phyloP scores from a whole-genome alignment of 768 basidiomycete genomes.

The Gautieria morchelliformis region DNA sequence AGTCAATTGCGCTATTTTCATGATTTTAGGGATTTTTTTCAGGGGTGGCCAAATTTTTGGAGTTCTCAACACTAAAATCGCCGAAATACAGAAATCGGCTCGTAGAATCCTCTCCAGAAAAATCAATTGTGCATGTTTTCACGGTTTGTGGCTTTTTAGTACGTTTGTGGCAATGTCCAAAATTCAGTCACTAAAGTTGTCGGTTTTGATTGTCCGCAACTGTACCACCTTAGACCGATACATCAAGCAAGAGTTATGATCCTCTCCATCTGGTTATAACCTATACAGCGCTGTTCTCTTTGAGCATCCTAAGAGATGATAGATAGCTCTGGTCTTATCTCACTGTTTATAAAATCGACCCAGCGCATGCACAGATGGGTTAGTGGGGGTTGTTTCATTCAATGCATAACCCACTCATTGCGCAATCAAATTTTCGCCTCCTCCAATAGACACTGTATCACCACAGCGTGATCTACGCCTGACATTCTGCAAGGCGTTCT shows the following conservation, averaged over 20 bases:
- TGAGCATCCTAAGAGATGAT: conserved; percentile 89
- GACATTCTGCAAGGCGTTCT: conserved; percentile 80
- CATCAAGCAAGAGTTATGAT: conserved; percentile 32
- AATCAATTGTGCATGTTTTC: too few relatives aligned
- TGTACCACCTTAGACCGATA: conserved; percentile 1
- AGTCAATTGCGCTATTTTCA: too few relatives aligned
- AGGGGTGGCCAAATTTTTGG: too few relatives aligned
- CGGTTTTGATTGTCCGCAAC: too few relatives aligned
- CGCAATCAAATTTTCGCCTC: conserved; percentile 51
- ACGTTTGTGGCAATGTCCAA: too few relatives aligned
- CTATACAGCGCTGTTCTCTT: conserved; percentile 78
- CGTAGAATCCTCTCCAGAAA: too few relatives aligned
- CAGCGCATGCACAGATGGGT: conserved; percentile 83
- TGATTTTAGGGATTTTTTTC: too few relatives aligned
- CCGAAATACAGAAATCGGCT: too few relatives aligned
- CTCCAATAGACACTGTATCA: conserved; percentile 43
- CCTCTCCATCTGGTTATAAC: conserved; percentile 89
- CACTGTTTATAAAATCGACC: conserved; percentile 59
- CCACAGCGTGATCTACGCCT: conserved; percentile 73
- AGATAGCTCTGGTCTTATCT: conserved; percentile 56
- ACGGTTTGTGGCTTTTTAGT: too few relatives aligned
- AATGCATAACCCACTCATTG: conserved; percentile 5
- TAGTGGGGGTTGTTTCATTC: conserved; percentile 11
- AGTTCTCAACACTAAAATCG: too few relatives aligned
- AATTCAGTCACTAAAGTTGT: too few relatives aligned